Percentiles rank a stretch among this genome's conserved stretches.
phyloP scores from a whole-genome alignment of 179 eudicot species.

The Camellia oleifera region DNA sequence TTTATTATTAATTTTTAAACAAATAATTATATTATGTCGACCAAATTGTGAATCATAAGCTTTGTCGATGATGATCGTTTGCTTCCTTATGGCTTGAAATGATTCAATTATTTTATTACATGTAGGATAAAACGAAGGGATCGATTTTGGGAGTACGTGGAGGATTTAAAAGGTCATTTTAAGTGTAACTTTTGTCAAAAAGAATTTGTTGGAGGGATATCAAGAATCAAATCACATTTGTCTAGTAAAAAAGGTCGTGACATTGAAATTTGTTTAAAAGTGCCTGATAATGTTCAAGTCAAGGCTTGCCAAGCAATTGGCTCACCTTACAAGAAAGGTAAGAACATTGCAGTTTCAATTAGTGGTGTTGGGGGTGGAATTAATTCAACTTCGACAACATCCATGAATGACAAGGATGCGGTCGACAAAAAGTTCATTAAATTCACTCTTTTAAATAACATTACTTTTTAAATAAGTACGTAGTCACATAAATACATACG shows the following conservation, averaged over 20 bases:
- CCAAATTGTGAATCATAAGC: too few relatives aligned
- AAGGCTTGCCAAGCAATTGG: neutral
- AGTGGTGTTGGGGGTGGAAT: neutral
- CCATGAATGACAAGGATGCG: neutral
- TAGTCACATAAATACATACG: too few relatives aligned
- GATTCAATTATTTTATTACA: too few relatives aligned
- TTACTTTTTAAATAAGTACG: too few relatives aligned
- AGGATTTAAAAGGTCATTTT: neutral
- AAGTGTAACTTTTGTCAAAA: neutral
- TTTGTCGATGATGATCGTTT: too few relatives aligned
- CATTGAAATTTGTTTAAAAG: neutral
- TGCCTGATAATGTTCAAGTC: neutral
- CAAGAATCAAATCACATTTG: neutral
- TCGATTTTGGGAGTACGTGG: neutral
- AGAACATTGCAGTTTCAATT: neutral
- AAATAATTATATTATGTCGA: too few relatives aligned
- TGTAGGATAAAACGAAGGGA: neutral
- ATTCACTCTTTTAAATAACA: too few relatives aligned
- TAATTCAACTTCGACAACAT: neutral
- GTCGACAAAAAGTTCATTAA: neutral
- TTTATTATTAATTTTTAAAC: too few relatives aligned
- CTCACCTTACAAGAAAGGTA: neutral
- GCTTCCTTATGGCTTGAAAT: too few relatives aligned
- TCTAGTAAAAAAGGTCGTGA: neutral
- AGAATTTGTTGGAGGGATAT: neutral